Evolutionary conservation across 306 rosid genomes (phyloP).

Genomic region (Quercus alba): DNA sequence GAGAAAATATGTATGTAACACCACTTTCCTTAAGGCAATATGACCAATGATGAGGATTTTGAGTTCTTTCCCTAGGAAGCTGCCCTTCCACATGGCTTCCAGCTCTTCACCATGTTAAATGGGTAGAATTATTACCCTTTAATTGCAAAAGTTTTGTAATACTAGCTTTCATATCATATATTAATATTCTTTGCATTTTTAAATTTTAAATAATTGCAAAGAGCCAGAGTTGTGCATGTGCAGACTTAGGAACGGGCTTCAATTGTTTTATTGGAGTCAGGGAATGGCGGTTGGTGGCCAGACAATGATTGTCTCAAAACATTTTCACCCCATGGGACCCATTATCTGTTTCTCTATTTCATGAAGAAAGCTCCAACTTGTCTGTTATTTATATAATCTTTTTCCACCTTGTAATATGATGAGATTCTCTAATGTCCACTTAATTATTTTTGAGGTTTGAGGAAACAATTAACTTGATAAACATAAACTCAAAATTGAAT

Average conservation of each 20-base stretch:
- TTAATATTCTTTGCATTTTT: neutral
- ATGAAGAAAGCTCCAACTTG: constrained; percentile 45
- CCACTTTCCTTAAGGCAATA: constrained; percentile 18
- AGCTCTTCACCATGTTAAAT: constrained; percentile 39
- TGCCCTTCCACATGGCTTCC: constrained; percentile 72
- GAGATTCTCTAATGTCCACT: constrained; percentile 27
- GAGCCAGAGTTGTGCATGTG: constrained; percentile 74
- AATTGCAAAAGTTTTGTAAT: constrained; percentile 26
- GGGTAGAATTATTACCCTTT: constrained; percentile 45
- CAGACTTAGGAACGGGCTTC: constrained; percentile 30
- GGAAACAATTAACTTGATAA: constrained; percentile 9
- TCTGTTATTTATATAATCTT: constrained; percentile 25
- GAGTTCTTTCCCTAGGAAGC: constrained; percentile 34
- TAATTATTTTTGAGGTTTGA: neutral
- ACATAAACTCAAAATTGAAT: neutral
- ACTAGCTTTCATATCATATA: constrained; percentile 1
- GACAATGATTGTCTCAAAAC: constrained; percentile 52
- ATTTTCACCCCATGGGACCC: constrained; percentile 29
- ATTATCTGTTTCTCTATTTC: constrained; percentile 10
- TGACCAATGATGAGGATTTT: constrained; percentile 32
- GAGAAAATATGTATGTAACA: neutral
- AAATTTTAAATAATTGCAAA: constrained; percentile 23
- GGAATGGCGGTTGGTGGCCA: constrained; percentile 46
- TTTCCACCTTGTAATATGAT: constrained; percentile 27
- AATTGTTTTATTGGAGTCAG: constrained; percentile 30